Conservation (phyloP, 1,284 basidiomycete species). For the Singerocomus rubriflavus region DNA sequence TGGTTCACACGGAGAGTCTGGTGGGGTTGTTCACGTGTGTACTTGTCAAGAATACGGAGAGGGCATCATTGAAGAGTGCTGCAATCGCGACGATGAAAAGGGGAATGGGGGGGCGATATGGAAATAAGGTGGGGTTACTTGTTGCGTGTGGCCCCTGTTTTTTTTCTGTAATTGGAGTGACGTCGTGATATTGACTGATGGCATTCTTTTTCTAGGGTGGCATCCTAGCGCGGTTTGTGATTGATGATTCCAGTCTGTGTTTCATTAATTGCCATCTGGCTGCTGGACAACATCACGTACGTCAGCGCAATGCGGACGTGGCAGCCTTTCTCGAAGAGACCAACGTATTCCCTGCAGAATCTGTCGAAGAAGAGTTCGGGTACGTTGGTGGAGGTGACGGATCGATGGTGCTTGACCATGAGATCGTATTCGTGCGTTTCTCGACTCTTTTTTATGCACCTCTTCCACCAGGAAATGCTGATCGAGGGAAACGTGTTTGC, state of each 20-base stretch:
- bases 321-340: constrained; percentile 84
- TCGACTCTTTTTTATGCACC: too few species aligned
- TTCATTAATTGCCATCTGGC: constrained; percentile 97
- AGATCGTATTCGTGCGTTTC: constrained; percentile 83
- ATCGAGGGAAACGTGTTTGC: neutral
- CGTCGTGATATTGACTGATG: constrained; percentile 1
- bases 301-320: constrained; percentile 83
- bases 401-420: constrained; percentile 92
- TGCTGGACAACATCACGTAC: constrained; percentile 83
- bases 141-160: neutral
- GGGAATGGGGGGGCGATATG: constrained; percentile 90
- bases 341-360: constrained; percentile 55
- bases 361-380: constrained; percentile 51
- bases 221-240: constrained; percentile 84
- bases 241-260: constrained; percentile 91
- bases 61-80: constrained; percentile 61
- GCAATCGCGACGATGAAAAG: constrained; percentile 83
- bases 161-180: neutral
- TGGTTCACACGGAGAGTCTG: constrained; percentile 84
- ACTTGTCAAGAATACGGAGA: constrained; percentile 73
- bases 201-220: constrained; percentile 59
- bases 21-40: constrained; percentile 90
- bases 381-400: constrained; percentile 93
- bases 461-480: neutral
- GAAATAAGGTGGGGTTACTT: constrained; percentile 76